Evolutionary conservation across 2,329 filamentous ascomycete genomes (phyloP), one percentile per base, ranked within the genome.

Genomic region (Fusarium sp.): DNA sequence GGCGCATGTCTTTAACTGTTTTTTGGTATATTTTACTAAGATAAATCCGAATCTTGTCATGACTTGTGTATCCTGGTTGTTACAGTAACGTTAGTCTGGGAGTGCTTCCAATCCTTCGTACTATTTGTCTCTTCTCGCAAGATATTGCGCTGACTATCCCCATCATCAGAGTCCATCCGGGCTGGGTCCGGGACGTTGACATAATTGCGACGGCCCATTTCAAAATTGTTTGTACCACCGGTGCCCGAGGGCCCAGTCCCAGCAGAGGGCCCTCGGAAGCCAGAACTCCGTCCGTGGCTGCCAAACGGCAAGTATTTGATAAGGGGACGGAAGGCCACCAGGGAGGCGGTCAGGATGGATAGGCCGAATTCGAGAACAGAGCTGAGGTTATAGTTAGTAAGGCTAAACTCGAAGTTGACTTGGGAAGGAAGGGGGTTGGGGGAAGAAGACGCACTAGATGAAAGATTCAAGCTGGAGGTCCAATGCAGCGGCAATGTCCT

Each of bases 81-180:
- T 56, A 56, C 20, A 14, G 41, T 43, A 13, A 43, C 41, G 41
- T 13, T 37, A 18, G 52, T 35, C 52, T 25, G n/a, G 23, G 52
- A 56, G 52, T 56, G 30, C 30, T 56, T 56, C 52, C 52, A 56
- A 56, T 56, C 52, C 52, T n/a, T 56, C 4, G 52, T 13, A 35
- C 32, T 56, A 34, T 56, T n/a, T 56, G 52, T 30, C n/a, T 56
- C 52, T 56, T 56, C 52, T 35, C 52, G 52, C 52, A 56, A 56
- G 52, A 56, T 56, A n/a, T 56, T 56, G 4, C 52, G 52, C 52
- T 56, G 52, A 56, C 52, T 56, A n/a, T 56, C 52, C 8, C 52
- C 52, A n/a, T 56, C 52, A 11, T 56, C 52, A 35, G 52, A 56
- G 52, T 56, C 52, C 11, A 56, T 14, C 7, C 52, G 52, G 20